Evolutionary conservation across 257 asterid genomes (phyloP).

Genomic region (Przewalskia tangutica): DNA sequence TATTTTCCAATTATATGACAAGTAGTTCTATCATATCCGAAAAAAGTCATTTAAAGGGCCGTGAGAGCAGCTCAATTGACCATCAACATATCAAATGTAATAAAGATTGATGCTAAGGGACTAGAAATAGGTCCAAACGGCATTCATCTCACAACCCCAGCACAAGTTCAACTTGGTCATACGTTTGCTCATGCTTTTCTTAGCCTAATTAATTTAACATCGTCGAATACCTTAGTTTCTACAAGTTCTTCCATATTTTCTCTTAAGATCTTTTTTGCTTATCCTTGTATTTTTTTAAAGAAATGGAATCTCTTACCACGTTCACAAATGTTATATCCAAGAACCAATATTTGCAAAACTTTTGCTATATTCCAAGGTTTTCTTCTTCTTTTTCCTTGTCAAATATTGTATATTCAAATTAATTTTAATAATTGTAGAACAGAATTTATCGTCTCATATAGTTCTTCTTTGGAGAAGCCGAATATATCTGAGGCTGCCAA

Average conservation of each 20-base stretch:
- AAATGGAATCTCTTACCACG: neutral
- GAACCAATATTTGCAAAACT: neutral
- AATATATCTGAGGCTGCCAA: neutral
- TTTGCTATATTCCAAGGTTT: neutral
- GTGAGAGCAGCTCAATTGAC: constrained; percentile 54
- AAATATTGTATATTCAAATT: neutral
- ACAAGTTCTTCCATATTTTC: neutral
- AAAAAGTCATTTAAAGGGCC: constrained; percentile 15
- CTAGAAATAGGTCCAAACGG: constrained; percentile 27
- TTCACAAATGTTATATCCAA: neutral
- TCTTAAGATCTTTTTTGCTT: neutral
- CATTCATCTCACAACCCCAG: constrained; percentile 41
- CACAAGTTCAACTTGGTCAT: constrained; percentile 49
- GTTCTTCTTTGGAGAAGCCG: neutral
- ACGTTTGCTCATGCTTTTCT: constrained; percentile 39
- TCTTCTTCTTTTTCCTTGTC: neutral
- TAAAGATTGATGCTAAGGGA: constrained; percentile 55
- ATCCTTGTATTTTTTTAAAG: neutral
- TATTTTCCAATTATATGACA: neutral
- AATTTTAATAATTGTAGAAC: neutral
- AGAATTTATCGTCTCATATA: neutral
- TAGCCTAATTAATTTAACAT: neutral
- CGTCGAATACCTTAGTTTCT: neutral
- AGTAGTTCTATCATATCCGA: neutral
- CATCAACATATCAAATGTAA: constrained; percentile 32